Base-by-base conservation (phyloP, 768 basidiomycete genomes). In the Calvatia gigantea region DNA sequence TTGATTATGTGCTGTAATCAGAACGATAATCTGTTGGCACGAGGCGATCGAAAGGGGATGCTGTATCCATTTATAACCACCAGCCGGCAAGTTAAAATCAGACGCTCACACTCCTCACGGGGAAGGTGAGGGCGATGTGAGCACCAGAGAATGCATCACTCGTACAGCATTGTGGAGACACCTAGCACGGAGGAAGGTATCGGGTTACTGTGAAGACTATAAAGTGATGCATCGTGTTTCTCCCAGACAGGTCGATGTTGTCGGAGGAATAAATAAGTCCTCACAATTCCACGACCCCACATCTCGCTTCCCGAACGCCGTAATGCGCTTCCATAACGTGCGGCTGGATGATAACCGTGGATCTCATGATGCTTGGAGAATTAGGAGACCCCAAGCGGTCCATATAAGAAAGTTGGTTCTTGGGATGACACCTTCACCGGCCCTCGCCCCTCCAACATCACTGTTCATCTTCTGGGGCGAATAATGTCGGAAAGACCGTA, bases 261-360 rank as follows among this genome's bases (percentile, higher is more conserved):
- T 11, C 25, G 41, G 21, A 21, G 19, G 12, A 42, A 42, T 21
- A 7, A 21, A 21, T 42, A 19, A 21, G 4, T 21, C 2, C 25
- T 23, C 31, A n/a, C 19, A n/a, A 28, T 47, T 38, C 38, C 45
- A 39, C 44, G 19, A 28, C 45, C 28, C 54, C 54, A 48, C 45
- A 6, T 6, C 9, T 11, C 9, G 37, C 54, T 47, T 46, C 51
- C 25, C 9, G 54, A 55, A 38, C 45, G 39, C 44, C 54, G 48
- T 31, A 11, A 8, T 14, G 15, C 17, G 45, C 54, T 55, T 41
- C 45, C 15, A n/a, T 28, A 31, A 37, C 45, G 38, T 45, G 41
- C 54, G 27, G 12, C 25, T 46, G 7, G 25, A 39, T 43, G 37
- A 47, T 47, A 15, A 27, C 35, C 37, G 23, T 37, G 19, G 41